Base-by-base conservation (phyloP, 768 basidiomycete species). In the Auricularia cornea region DNA sequence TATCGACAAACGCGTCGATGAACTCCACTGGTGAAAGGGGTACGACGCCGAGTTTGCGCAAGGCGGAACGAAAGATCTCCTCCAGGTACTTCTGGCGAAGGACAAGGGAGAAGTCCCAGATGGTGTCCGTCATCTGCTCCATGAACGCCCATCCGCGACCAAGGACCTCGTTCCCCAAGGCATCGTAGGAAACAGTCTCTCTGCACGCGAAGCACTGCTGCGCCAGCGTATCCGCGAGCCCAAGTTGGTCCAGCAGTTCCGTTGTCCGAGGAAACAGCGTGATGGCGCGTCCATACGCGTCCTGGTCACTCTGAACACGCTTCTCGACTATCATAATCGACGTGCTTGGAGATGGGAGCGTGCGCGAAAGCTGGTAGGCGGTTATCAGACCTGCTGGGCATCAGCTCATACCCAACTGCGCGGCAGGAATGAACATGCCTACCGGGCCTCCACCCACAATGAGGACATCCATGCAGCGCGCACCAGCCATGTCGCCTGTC, bases 381-480 rank as follows among this genome's bases (percentile, higher is more conserved):
- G 33, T 52, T 14, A 62, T 40, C 28, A 48, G 44, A 48, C 44
- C 28, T 62, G n/a, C n/a, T n/a, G n/a, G n/a, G n/a, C n/a, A n/a
- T n/a, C n/a, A n/a, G n/a, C n/a, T n/a, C n/a, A n/a, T n/a, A n/a
- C n/a, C n/a, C n/a, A n/a, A n/a, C n/a, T n/a, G n/a, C n/a, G n/a
- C n/a, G n/a, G n/a, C n/a, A n/a, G n/a, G n/a, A n/a, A n/a, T n/a
- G n/a, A 26, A 52, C 14, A 29, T 62, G 61, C 14, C 6, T 26
- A 48, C 64, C 64, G 64, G 64, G 26, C 64, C 64, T 52, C 64
- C 64, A 29, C 64, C 64, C 18, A 64, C 64, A 20, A 64, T 35
- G 6, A 64, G 51, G 26, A 64, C 64, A 32, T 64, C 64, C 14
- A 31, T 56, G 23, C 54, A 56, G 8, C n/a, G 54, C 10, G 54